Percentiles rank a stretch among this genome's conserved stretches.
These are phyloP conservation scores for Monosporascus sp. DNA, from an alignment of 2,329 filamentous ascomycete genomes.

Conservation along the genomic window DNA sequence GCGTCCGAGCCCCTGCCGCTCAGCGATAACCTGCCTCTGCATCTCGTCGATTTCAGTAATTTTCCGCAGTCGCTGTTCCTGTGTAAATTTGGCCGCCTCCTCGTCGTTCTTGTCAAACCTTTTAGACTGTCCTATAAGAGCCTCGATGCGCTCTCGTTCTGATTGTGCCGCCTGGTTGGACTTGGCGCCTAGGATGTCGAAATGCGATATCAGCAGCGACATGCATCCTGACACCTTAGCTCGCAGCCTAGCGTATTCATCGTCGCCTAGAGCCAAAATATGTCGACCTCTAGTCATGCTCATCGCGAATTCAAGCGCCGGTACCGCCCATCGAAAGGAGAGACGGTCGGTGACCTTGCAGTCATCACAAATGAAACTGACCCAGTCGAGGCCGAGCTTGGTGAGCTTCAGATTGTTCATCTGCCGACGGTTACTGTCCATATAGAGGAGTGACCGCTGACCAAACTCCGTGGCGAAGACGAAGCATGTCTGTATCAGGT, in stretches of 20 bases:
- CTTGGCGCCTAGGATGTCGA: constrained; percentile 96
- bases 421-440: constrained; percentile 90
- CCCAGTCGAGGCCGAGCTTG: constrained; percentile 90
- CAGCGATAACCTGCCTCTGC: constrained; percentile 73
- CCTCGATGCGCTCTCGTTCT: constrained; percentile 83
- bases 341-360: constrained; percentile 90
- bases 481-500: constrained; percentile 96
- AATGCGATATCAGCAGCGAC: constrained; percentile 94
- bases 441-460: constrained; percentile 86
- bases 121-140: constrained; percentile 68
- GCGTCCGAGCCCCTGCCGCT: constrained; percentile 80
- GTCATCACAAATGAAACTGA: constrained; percentile 96
- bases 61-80: constrained; percentile 67
- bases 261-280: constrained; percentile 82
- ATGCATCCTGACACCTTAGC: constrained; percentile 94
- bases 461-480: constrained; percentile 99
- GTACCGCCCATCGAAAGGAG: constrained; percentile 95
- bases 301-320: constrained; percentile 95
- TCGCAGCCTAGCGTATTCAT: constrained; percentile 77
- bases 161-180: constrained; percentile 90
- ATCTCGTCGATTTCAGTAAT: constrained; percentile 72
- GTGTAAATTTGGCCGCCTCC: constrained; percentile 72
- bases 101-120: constrained; percentile 82
- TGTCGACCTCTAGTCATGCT: constrained; percentile 91
- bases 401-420: constrained; percentile 98